Evolutionary conservation across 805 yeast genomes (phyloP).

Genomic region (Metschnikowia sp.): DNA sequence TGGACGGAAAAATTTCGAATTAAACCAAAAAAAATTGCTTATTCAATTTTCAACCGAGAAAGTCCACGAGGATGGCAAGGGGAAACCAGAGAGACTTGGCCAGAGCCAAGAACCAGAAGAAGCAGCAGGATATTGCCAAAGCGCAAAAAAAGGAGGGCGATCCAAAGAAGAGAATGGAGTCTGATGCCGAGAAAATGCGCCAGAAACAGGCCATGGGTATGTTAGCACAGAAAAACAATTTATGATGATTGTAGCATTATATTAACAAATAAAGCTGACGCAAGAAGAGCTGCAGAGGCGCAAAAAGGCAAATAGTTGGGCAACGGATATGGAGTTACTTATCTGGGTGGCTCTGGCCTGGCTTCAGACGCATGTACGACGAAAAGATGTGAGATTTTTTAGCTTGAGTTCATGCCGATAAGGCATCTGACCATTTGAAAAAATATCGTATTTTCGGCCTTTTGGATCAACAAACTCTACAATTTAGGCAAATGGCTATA

Average conservation of each 20-base stretch:
- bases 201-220: constrained; percentile 81
- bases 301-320: constrained; percentile 48
- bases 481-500: no score
- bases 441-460: no score
- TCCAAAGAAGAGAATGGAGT: constrained; percentile 80
- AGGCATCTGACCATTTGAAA: no score
- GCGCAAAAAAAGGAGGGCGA: constrained; percentile 69
- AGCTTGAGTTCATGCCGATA: no score
- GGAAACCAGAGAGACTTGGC: constrained; percentile 97
- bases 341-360: no score
- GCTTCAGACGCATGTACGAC: no score
- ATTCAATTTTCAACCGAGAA: background rate
- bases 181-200: constrained; percentile 87
- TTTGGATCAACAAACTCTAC: no score
- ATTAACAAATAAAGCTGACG: constrained; percentile 39
- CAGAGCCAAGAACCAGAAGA: constrained; percentile 81
- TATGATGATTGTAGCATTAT: background rate
- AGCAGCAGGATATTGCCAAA: constrained; percentile 63
- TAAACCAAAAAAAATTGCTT: background rate
- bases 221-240: constrained; percentile 15
- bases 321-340: no score
- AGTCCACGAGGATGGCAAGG: constrained; percentile 64
- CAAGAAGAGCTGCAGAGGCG: constrained; percentile 37
- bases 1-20: background rate
- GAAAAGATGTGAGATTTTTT: no score